phyloP scores from a whole-genome alignment of 495 filamentous ascomycete species.

The Trichoderma asperelloides region DNA sequence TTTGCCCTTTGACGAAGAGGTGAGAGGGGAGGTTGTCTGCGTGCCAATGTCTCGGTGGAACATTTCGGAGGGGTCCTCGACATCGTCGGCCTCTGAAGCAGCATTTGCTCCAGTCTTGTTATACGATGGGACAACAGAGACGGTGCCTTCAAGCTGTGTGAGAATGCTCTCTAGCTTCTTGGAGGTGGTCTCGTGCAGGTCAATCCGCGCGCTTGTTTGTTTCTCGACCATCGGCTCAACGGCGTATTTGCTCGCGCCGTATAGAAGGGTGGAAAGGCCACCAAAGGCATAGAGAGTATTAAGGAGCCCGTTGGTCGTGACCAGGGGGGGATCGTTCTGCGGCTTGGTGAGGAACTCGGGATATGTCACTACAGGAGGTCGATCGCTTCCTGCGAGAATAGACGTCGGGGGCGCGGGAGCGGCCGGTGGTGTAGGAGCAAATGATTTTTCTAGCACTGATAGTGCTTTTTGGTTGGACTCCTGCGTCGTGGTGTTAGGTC shows the following conservation, averaged over 20 bases:
- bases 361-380: slow-evolving; percentile 91
- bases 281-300: slow-evolving; percentile 71
- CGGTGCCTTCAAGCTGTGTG: slow-evolving; percentile 58
- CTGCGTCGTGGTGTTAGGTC: neutral
- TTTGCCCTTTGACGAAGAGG: slow-evolving; percentile 23
- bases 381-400: slow-evolving; percentile 33
- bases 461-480: slow-evolving; percentile 1
- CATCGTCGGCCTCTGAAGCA: slow-evolving; percentile 27
- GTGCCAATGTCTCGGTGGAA: slow-evolving; percentile 86
- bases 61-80: slow-evolving; percentile 66
- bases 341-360: slow-evolving; percentile 85
- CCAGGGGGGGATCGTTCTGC: slow-evolving; percentile 50
- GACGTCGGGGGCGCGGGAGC: neutral
- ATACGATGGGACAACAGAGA: slow-evolving; percentile 46
- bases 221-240: slow-evolving; percentile 73
- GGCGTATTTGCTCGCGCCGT: slow-evolving; percentile 73
- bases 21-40: slow-evolving; percentile 60
- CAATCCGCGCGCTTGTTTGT: slow-evolving; percentile 70
- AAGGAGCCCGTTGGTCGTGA: slow-evolving; percentile 65
- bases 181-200: slow-evolving; percentile 59
- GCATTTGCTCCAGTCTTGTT: slow-evolving; percentile 17
- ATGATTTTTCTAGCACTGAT: slow-evolving; percentile 16
- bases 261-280: slow-evolving; percentile 60
- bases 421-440: slow-evolving; percentile 10
- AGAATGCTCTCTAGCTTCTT: slow-evolving; percentile 62